phyloP scores from a whole-genome alignment of 106 monocot genomes.

The Dendrobium huoshanense region DNA sequence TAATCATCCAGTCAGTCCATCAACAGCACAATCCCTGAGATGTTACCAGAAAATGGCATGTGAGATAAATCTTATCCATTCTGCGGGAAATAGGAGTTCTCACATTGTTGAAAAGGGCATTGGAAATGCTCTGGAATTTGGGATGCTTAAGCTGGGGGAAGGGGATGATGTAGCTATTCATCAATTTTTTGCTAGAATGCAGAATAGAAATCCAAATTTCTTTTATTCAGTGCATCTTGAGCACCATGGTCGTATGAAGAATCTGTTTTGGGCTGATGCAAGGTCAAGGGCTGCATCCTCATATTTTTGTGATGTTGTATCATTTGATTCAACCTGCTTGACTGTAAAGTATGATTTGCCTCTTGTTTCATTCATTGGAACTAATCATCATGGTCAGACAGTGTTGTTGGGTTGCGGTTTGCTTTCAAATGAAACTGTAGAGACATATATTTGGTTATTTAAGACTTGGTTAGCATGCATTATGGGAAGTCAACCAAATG shows the following conservation, averaged over 20 bases:
- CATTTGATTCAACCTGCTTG: conserved; percentile 28
- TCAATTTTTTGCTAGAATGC: conserved; percentile 26
- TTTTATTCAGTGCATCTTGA: conserved; percentile 30
- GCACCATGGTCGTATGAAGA: conserved; percentile 21
- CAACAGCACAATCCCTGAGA: not conserved
- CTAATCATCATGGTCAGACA: conserved; percentile 31
- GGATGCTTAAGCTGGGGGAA: conserved; percentile 11
- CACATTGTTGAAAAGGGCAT: conserved; percentile 3
- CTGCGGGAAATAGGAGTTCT: not conserved
- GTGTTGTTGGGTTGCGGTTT: conserved; percentile 28
- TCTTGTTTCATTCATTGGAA: conserved; percentile 32
- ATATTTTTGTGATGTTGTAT: conserved; percentile 27
- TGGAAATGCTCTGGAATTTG: not conserved
- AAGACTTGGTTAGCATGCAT: conserved; percentile 25
- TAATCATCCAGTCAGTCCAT: conserved; percentile 20
- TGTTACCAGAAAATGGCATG: conserved; percentile 7
- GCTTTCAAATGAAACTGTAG: conserved; percentile 23
- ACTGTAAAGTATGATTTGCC: conserved; percentile 21
- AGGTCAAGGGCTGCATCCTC: conserved; percentile 20
- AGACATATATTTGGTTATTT: conserved; percentile 25
- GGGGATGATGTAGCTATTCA: conserved; percentile 20
- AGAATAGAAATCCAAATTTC: conserved; percentile 25
- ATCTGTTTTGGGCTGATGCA: conserved; percentile 37
- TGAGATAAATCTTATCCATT: not conserved
- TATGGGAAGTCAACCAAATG: conserved; percentile 12